Evolutionary conservation across 1,284 basidiomycete species (phyloP), one percentile per base, ranked within the genome.

Genomic region (Rhizopogon parksii): DNA sequence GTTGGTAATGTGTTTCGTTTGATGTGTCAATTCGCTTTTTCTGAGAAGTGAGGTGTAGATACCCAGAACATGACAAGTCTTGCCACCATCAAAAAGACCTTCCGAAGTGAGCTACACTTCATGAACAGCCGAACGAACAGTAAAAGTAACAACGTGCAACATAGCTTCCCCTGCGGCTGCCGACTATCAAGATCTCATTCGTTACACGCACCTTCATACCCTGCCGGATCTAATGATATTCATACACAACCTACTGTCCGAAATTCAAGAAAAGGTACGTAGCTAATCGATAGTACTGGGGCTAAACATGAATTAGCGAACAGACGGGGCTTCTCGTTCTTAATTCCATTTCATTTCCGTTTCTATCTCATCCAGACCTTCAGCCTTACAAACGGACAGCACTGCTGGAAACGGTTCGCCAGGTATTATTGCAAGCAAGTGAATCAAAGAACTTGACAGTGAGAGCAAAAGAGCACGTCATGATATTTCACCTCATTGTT

Each of bases 21-120:
- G 36, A 15, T 25, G 21, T 32, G 25, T 34, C 12, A 25, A 42
- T n/a, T 14, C 32, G 17, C 15, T 15, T 45, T 14, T 17, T 36
- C 53, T 65, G 17, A 67, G 17, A 32, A 42, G 6, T 50, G 32
- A 9, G 42, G 42, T 51, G 40, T 48, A 87, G 85, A 88, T 64
- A 81, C 76, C 66, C 82, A 85, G 58, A 83, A 84, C 56, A 84
- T 83, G 80, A 73, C 72, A 6, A 73, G 68, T 42, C 74, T 80
- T 6, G 67, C 71, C 17, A 63, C 62, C 46, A 67, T 88, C 46
- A 63, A 67, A 43, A 68, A 63, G 50, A 56, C 63, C 34, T 57
- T 84, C 36, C 57, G 66, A 63, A 62, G 76, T 80, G 56, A 56
- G 63, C 67, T 17, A 17, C 21, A 45, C 40, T n/a, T 37, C 45